These are phyloP conservation scores for Sutorius eximius DNA, from an alignment of 1,284 basidiomycete genomes.

Conservation along the genomic window DNA sequence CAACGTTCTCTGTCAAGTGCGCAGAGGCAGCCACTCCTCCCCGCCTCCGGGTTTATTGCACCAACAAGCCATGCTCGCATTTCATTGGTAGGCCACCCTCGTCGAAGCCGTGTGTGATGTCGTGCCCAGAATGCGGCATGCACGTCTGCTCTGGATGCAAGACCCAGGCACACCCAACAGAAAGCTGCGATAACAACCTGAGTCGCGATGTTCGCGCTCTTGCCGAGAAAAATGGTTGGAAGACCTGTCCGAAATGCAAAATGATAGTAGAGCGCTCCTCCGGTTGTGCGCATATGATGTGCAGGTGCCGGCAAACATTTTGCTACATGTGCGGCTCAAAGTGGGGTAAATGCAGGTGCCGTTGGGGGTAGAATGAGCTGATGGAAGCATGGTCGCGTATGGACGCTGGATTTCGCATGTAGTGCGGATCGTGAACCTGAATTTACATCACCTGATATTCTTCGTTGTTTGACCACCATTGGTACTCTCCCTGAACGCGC, in stretches of 20 bases:
- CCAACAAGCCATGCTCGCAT: slow-evolving; percentile 36
- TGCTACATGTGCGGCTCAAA: slow-evolving; percentile 40
- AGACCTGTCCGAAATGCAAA: slow-evolving; percentile 42
- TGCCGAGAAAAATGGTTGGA: slow-evolving; percentile 40
- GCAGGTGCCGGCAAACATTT: slow-evolving; percentile 42
- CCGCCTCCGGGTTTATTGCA: slow-evolving; percentile 43
- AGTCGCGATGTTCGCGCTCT: slow-evolving; percentile 34
- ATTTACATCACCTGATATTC: background rate
- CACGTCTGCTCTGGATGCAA: slow-evolving; percentile 37
- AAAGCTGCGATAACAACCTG: slow-evolving; percentile 22
- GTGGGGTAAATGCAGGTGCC: slow-evolving; percentile 36
- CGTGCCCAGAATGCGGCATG: slow-evolving; percentile 30
- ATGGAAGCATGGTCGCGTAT: background rate
- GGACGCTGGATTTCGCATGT: background rate
- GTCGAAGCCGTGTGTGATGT: slow-evolving; percentile 10
- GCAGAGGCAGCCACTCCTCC: slow-evolving; percentile 35
- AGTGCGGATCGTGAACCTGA: background rate
- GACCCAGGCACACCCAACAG: slow-evolving; percentile 17
- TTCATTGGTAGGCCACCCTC: slow-evolving; percentile 39
- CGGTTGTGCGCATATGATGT: slow-evolving; percentile 44
- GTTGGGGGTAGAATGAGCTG: background rate
- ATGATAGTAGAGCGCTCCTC: slow-evolving; percentile 40
- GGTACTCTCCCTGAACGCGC: too few relatives aligned
- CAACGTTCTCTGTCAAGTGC: slow-evolving; percentile 32
- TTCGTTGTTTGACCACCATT: background rate